Evolutionary conservation across 2,329 filamentous ascomycete species (phyloP).

Genomic region (Fusarium liriodendri): DNA sequence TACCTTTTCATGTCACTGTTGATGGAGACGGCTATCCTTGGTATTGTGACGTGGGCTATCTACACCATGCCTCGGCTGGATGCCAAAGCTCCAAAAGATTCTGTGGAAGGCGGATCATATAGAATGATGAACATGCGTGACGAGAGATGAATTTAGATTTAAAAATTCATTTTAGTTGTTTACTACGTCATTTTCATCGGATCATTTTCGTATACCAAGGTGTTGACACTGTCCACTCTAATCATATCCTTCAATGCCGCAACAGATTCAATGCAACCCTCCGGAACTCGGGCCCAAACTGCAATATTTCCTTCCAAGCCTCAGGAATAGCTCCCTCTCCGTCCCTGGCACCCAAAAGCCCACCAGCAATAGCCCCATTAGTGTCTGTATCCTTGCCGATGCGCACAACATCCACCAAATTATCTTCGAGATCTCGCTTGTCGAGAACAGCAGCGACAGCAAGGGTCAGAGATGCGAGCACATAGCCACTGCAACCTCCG

Average conservation of each 20-base stretch:
- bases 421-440: conserved; percentile 52
- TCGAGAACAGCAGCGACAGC: conserved; percentile 58
- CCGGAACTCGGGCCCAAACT: conserved; percentile 54
- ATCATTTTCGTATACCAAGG: not conserved
- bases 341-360: conserved; percentile 57
- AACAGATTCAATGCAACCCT: conserved; percentile 10
- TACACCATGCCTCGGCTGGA: not conserved
- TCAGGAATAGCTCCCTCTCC: conserved; percentile 55
- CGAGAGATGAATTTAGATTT: not conserved
- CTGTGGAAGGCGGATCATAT: not conserved
- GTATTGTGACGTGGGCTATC: not conserved
- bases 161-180: not conserved
- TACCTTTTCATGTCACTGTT: not conserved
- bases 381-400: conserved; percentile 60
- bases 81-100: not conserved
- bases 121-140: not conserved
- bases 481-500: conserved; percentile 52
- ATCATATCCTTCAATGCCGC: not conserved
- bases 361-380: conserved; percentile 59
- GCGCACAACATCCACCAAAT: conserved; percentile 58
- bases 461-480: conserved; percentile 56
- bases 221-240: not conserved
- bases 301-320: conserved; percentile 53
- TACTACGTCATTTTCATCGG: not conserved
- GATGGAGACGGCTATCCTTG: not conserved